Conservation (phyloP, 306 rosid genomes). For the Quercus parvula region DNA sequence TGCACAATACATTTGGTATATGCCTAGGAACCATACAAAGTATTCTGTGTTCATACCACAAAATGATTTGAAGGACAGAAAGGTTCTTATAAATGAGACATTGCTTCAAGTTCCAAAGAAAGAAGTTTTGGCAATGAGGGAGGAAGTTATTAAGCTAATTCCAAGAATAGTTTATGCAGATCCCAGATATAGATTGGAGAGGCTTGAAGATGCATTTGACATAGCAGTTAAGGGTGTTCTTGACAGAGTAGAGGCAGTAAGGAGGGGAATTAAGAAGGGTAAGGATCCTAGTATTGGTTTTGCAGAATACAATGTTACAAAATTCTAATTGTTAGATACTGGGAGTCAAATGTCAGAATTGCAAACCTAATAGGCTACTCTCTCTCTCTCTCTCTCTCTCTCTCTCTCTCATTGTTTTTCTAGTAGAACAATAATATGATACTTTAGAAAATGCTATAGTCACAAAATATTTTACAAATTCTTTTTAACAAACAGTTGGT, state of each 20-base stretch:
- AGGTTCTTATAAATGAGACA: conserved; percentile 26
- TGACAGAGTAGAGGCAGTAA: conserved; percentile 31
- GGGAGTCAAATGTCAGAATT: too few species aligned
- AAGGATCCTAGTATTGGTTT: background rate
- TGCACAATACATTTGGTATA: conserved; percentile 54
- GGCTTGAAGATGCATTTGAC: conserved; percentile 52
- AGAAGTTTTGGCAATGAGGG: conserved; percentile 38
- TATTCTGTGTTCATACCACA: conserved; percentile 38
- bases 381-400: too few species aligned
- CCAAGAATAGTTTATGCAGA: conserved; percentile 44
- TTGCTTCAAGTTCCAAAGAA: conserved; percentile 25
- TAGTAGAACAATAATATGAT: too few species aligned
- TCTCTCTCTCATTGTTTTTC: too few species aligned
- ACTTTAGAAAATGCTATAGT: too few species aligned
- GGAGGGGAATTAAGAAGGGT: conserved; percentile 13
- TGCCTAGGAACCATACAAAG: conserved; percentile 25
- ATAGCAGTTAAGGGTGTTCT: conserved; percentile 50
- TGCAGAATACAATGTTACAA: background rate
- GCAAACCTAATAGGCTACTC: too few species aligned
- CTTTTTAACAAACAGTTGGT: too few species aligned
- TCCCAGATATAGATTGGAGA: conserved; percentile 34
- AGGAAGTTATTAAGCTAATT: conserved; percentile 41
- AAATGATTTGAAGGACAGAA: conserved; percentile 26
- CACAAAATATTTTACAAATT: too few species aligned
- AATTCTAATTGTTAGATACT: background rate